Conservation (phyloP, 2,329 filamentous ascomycete genomes). For the Pseudodiploospora longispora region DNA sequence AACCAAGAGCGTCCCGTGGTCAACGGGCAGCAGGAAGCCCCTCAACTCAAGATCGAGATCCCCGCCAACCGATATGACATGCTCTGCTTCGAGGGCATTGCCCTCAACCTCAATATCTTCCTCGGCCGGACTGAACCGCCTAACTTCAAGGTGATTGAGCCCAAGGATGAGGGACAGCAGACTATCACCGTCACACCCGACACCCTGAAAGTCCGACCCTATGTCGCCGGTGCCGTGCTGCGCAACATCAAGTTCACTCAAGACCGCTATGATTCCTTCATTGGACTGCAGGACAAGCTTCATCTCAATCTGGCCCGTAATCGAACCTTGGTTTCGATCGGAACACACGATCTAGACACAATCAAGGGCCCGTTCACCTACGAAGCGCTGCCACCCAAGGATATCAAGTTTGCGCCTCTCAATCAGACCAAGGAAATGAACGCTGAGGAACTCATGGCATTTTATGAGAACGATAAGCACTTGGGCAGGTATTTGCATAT, state of each 20-base stretch:
- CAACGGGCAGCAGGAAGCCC: slow-evolving; percentile 73
- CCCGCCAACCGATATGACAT: slow-evolving; percentile 92
- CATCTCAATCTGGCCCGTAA: slow-evolving; percentile 93
- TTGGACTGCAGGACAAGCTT: slow-evolving; percentile 92
- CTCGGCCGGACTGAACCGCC: slow-evolving; percentile 66
- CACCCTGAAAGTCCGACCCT: slow-evolving; percentile 73
- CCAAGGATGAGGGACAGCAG: slow-evolving; percentile 65
- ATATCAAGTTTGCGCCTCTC: slow-evolving; percentile 83
- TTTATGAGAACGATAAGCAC: slow-evolving; percentile 93
- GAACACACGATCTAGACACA: slow-evolving; percentile 92
- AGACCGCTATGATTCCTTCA: slow-evolving; percentile 93
- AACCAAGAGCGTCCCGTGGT: slow-evolving; percentile 64
- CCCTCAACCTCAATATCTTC: slow-evolving; percentile 94
- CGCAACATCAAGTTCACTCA: slow-evolving; percentile 87
- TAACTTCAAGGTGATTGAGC: slow-evolving; percentile 68
- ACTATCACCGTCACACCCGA: slow-evolving; percentile 71
- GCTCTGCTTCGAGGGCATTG: slow-evolving; percentile 95
- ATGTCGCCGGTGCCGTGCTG: slow-evolving; percentile 82
- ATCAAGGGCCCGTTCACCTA: slow-evolving; percentile 94
- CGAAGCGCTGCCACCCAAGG: slow-evolving; percentile 81
- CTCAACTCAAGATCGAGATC: slow-evolving; percentile 96
- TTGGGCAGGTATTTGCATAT: slow-evolving; percentile 87
- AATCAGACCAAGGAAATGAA: slow-evolving; percentile 90
- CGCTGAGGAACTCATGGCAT: slow-evolving; percentile 80
- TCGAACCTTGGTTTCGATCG: slow-evolving; percentile 89